Evolutionary conservation across 345 rosid species (phyloP).

Genomic region (Citrus maxima): DNA sequence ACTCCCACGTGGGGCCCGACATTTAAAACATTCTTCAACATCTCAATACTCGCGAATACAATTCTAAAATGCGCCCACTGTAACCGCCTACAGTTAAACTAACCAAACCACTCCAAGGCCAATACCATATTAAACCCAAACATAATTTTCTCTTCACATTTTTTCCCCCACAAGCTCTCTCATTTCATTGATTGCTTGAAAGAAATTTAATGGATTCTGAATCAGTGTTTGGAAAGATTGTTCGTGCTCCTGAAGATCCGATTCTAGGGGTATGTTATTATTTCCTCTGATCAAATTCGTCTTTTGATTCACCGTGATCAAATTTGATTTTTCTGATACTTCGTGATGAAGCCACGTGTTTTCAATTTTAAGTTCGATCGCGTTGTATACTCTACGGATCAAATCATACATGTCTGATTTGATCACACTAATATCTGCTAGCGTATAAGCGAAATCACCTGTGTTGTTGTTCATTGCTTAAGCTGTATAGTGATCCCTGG

Average conservation of each 20-base stretch:
- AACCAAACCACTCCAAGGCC: neutral
- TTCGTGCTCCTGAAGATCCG: constrained; percentile 65
- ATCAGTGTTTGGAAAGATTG: constrained; percentile 45
- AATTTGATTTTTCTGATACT: neutral
- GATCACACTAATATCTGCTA: neutral
- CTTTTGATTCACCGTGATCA: neutral
- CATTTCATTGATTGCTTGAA: neutral
- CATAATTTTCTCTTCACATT: neutral
- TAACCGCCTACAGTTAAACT: constrained; percentile 9
- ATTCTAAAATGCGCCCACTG: constrained; percentile 23
- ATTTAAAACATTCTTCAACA: neutral
- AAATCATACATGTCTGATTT: constrained; percentile 3
- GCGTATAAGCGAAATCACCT: neutral
- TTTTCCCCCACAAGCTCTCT: neutral
- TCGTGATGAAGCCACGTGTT: neutral
- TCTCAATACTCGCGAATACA: neutral
- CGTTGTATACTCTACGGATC: constrained; percentile 1
- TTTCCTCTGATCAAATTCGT: neutral
- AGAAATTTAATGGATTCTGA: constrained; percentile 26
- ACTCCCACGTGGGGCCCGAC: neutral
- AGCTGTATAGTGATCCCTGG: neutral
- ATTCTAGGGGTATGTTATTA: constrained; percentile 49
- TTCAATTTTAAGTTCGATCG: neutral
- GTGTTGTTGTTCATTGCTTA: neutral
- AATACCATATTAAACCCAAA: neutral